A percentile compares a stretch with the other conserved stretches of the same genome.
Conservation (phyloP, 257 asterid species). For the Voacanga thouarsii region DNA sequence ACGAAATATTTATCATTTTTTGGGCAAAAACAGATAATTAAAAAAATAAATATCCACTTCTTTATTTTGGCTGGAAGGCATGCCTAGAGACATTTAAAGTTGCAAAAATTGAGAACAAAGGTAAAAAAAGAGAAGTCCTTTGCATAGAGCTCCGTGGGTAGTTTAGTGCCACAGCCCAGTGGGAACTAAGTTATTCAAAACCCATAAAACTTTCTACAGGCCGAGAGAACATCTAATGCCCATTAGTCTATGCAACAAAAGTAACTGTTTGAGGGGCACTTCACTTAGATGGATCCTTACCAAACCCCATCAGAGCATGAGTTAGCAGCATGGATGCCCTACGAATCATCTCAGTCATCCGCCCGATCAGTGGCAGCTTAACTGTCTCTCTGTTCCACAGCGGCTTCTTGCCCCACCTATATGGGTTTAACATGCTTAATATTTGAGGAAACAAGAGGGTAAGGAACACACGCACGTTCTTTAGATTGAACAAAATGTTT, state of each 20-base stretch:
- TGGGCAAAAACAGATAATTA: too few relatives aligned
- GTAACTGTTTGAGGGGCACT: background rate
- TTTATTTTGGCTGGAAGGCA: too few relatives aligned
- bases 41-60: too few relatives aligned
- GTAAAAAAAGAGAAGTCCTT: too few relatives aligned
- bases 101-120: too few relatives aligned
- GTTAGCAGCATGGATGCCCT: slow-evolving; percentile 69
- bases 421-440: background rate
- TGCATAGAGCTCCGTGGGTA: too few relatives aligned
- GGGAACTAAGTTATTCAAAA: background rate
- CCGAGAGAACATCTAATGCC: background rate
- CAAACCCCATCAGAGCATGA: slow-evolving; percentile 81
- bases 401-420: slow-evolving; percentile 90
- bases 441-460: background rate
- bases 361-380: slow-evolving; percentile 53
- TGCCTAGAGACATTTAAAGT: too few relatives aligned
- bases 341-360: slow-evolving; percentile 42
- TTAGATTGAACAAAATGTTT: background rate
- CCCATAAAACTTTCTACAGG: background rate
- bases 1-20: too few relatives aligned
- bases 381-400: slow-evolving; percentile 60
- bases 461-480: background rate
- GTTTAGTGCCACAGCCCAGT: background rate
- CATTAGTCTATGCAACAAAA: background rate
- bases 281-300: slow-evolving; percentile 42